Conservation (phyloP, 495 filamentous ascomycete genomes). For the Trichoderma erinaceum region DNA sequence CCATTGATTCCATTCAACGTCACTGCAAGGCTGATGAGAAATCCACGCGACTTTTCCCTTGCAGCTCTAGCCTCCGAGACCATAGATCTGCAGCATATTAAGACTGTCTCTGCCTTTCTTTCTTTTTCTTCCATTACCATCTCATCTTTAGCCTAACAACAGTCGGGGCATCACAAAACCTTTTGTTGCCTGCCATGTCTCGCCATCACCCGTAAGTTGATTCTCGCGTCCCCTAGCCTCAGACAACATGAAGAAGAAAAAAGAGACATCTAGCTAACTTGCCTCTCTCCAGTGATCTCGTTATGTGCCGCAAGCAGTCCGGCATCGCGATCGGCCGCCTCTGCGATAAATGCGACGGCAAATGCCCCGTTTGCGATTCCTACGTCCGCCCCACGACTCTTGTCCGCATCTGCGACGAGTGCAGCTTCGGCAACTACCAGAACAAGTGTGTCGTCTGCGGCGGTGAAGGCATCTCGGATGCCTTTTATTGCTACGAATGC, state of each 20-base stretch:
- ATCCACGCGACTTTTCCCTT: constrained; percentile 7
- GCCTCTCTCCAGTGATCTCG: constrained; percentile 64
- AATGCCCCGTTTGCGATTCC: constrained; percentile 97
- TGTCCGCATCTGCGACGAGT: constrained; percentile 98
- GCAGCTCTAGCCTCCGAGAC: not conserved
- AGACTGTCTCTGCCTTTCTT: constrained; percentile 1
- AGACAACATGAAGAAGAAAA: not conserved
- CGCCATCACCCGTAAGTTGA: constrained; percentile 68
- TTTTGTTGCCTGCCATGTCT: constrained; percentile 47
- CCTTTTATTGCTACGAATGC: constrained; percentile 99
- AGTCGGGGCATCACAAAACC: constrained; percentile 17
- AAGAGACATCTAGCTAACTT: constrained; percentile 24
- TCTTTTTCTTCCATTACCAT: not conserved
- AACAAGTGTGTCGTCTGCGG: constrained; percentile 99
- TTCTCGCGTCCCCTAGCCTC: constrained; percentile 30
- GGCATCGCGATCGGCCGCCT: constrained; percentile 98
- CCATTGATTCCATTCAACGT: constrained; percentile 13
- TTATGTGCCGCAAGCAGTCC: constrained; percentile 99
- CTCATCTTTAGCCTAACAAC: not conserved
- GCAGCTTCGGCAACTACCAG: constrained; percentile 98
- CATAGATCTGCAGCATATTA: not conserved
- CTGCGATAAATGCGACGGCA: constrained; percentile 99
- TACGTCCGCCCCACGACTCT: constrained; percentile 98
- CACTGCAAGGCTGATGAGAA: constrained; percentile 15
- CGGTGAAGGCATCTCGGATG: constrained; percentile 96